Conservation (phyloP, 257 asterid species). For the Buddleja alternifolia region DNA sequence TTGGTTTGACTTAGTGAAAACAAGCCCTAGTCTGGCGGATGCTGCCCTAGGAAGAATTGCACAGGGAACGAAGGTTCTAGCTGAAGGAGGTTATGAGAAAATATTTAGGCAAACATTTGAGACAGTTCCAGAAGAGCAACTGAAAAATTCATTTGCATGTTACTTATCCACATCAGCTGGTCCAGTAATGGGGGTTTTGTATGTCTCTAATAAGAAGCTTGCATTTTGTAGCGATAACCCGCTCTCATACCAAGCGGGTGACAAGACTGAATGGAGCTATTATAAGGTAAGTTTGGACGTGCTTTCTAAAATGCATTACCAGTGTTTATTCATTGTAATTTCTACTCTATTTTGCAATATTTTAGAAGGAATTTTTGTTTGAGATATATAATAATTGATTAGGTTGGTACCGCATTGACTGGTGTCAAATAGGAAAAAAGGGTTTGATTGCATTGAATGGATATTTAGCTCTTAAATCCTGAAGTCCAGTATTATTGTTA, state of each 20-base stretch:
- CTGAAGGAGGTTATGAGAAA: slow-evolving; percentile 99
- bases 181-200: slow-evolving; percentile 94
- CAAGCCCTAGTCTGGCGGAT: slow-evolving; percentile 93
- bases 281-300: slow-evolving; percentile 68
- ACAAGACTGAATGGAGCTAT: slow-evolving; percentile 89
- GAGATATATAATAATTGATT: not conserved
- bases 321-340: slow-evolving; percentile 17
- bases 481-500: not conserved
- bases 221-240: slow-evolving; percentile 96
- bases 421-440: not conserved
- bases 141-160: slow-evolving; percentile 80
- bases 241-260: slow-evolving; percentile 75
- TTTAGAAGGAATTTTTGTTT: not conserved
- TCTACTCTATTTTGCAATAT: slow-evolving; percentile 4
- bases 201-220: slow-evolving; percentile 81
- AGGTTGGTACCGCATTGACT: not conserved
- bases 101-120: slow-evolving; percentile 91
- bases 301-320: slow-evolving; percentile 5
- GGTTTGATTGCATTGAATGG: not conserved
- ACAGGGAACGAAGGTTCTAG: slow-evolving; percentile 92
- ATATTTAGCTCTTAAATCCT: not conserved
- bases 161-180: slow-evolving; percentile 98
- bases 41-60: slow-evolving; percentile 98
- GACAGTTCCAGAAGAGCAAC: slow-evolving; percentile 90
- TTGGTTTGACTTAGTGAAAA: slow-evolving; percentile 68